Evolutionary conservation across 108 stramenopile species (phyloP).

Genomic region (Stephanodiscus minutulus): DNA sequence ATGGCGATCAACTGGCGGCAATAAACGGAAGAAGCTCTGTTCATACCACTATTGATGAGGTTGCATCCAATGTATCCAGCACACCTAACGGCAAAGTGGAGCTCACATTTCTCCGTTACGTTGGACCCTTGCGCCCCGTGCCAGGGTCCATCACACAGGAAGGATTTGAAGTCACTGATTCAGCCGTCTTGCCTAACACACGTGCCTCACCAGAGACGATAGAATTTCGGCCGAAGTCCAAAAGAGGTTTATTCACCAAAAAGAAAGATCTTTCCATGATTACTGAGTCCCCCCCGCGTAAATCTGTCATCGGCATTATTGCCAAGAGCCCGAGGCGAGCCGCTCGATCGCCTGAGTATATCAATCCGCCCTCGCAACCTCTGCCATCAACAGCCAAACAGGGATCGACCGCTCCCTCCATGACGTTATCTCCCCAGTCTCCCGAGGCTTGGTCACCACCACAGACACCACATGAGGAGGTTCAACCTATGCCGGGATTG

Average conservation of each 20-base stretch:
- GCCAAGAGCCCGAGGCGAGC: neutral
- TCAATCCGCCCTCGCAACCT: neutral
- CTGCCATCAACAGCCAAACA: neutral
- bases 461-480: neutral
- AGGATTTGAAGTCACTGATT: constrained; percentile 48
- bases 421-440: neutral
- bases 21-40: constrained; percentile 70
- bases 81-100: constrained; percentile 53
- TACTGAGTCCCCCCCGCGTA: neutral
- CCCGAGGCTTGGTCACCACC: constrained; percentile 1
- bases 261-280: neutral
- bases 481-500: neutral
- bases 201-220: neutral
- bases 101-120: constrained; percentile 74
- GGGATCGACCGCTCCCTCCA: neutral
- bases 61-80: constrained; percentile 53
- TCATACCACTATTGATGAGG: constrained; percentile 72
- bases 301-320: neutral
- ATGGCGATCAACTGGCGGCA: constrained; percentile 82
- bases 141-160: constrained; percentile 44
- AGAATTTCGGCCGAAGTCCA: neutral
- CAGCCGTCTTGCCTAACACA: constrained; percentile 1
- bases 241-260: neutral
- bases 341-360: neutral
- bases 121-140: constrained; percentile 65